Evolutionary conservation across 768 basidiomycete species (phyloP).

Genomic region (Kwoniella shandongensis): DNA sequence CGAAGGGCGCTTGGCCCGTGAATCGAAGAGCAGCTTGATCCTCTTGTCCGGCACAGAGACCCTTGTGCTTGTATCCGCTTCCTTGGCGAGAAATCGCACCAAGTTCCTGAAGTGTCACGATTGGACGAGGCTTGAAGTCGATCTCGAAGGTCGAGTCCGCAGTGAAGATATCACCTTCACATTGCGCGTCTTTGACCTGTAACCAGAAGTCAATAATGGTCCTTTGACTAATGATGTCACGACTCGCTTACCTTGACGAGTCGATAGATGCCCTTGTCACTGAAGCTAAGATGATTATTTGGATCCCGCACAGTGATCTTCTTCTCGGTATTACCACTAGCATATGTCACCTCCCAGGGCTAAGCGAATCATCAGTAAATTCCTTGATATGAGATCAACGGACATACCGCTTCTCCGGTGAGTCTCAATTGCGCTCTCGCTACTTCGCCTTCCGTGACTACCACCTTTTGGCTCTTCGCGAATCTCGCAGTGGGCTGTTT

Average conservation of each 20-base stretch:
- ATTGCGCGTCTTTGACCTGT: constrained; percentile 81
- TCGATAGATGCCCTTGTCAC: constrained; percentile 73
- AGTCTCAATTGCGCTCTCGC: constrained; percentile 76
- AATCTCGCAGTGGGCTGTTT: constrained; percentile 80
- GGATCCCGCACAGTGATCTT: constrained; percentile 59
- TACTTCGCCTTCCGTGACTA: constrained; percentile 71
- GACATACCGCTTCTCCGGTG: constrained; percentile 81
- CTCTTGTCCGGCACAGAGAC: constrained; percentile 77
- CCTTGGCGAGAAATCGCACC: constrained; percentile 11
- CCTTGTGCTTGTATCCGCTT: constrained; percentile 56
- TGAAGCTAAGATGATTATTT: constrained; percentile 73
- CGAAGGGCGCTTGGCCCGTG: constrained; percentile 86
- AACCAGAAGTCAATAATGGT: neutral
- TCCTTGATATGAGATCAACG: neutral
- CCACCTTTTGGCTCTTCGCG: constrained; percentile 66
- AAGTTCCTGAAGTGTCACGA: constrained; percentile 60
- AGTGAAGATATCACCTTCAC: constrained; percentile 68
- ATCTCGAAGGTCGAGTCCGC: constrained; percentile 69
- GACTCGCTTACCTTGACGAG: constrained; percentile 62
- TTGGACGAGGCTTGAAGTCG: constrained; percentile 76
- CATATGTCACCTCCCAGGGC: constrained; percentile 85
- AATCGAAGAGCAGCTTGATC: constrained; percentile 83
- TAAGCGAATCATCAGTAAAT: constrained; percentile 49
- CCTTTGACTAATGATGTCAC: neutral
- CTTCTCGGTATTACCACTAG: constrained; percentile 59